Evolutionary conservation across 2,329 filamentous ascomycete genomes (phyloP).

Genomic region (Colletotrichum sp.): DNA sequence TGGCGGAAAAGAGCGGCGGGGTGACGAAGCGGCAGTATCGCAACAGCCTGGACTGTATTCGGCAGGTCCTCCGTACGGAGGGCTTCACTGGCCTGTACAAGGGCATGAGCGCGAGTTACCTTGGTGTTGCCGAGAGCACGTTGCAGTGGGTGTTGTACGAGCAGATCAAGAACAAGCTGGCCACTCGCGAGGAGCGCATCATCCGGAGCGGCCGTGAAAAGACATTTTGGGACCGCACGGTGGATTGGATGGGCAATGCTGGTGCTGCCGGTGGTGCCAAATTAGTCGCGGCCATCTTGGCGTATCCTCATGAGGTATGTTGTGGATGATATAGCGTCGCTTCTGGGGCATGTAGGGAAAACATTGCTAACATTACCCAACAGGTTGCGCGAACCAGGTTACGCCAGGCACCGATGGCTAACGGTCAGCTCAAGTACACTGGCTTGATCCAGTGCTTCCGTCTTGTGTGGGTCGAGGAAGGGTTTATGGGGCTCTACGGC

Average conservation of each 20-base stretch:
- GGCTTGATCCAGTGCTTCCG: constrained; percentile 89
- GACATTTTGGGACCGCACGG: constrained; percentile 74
- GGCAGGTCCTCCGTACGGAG: constrained; percentile 81
- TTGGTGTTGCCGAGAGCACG: constrained; percentile 89
- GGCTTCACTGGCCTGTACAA: constrained; percentile 85
- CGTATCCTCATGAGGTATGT: constrained; percentile 88
- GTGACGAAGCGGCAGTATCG: constrained; percentile 72
- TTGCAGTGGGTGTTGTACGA: constrained; percentile 96
- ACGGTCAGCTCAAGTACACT: constrained; percentile 81
- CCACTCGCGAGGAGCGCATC: constrained; percentile 64
- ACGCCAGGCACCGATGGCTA: constrained; percentile 79
- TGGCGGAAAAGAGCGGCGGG: constrained; percentile 64
- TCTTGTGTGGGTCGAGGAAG: constrained; percentile 87
- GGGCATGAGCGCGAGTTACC: constrained; percentile 88
- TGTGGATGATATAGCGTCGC: background rate
- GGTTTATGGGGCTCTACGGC: constrained; percentile 84
- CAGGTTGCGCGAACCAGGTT: constrained; percentile 83
- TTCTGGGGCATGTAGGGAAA: background rate
- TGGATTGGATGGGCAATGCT: constrained; percentile 81
- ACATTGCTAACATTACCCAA: background rate
- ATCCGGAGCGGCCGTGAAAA: constrained; percentile 64
- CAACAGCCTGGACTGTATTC: constrained; percentile 87
- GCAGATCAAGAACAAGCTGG: constrained; percentile 82
- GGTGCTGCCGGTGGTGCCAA: constrained; percentile 85
- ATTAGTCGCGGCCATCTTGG: constrained; percentile 80